Evolutionary conservation across 192 early-diverging fungal genomes (phyloP).

Genomic region (Mycoemilia scoparia): DNA sequence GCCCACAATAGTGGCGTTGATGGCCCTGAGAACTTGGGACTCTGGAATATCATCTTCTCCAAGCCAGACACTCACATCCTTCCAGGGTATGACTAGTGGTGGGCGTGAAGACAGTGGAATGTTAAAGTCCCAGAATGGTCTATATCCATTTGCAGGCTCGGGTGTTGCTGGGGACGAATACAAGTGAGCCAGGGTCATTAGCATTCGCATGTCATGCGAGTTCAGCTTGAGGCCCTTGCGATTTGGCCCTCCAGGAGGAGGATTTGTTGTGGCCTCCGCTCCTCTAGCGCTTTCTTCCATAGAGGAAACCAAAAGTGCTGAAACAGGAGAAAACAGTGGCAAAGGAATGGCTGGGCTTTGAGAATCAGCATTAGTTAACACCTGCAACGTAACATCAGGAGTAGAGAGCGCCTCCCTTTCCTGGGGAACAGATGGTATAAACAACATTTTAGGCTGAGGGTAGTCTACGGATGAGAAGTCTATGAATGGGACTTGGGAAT

Average conservation of each 20-base stretch:
- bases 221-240: constrained; percentile 29
- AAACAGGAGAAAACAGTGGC: background rate
- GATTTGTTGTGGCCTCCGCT: constrained; percentile 7
- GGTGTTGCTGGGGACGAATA: constrained; percentile 12
- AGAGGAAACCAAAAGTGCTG: background rate
- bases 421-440: constrained; percentile 11
- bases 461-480: constrained; percentile 20
- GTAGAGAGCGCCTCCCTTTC: constrained; percentile 4
- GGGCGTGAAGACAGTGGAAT: constrained; percentile 30
- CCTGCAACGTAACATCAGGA: background rate
- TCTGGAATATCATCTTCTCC: constrained; percentile 55
- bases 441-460: constrained; percentile 9
- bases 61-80: constrained; percentile 42
- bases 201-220: constrained; percentile 41
- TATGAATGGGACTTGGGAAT: constrained; percentile 13
- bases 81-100: constrained; percentile 47
- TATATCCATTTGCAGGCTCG: background rate
- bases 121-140: constrained; percentile 32
- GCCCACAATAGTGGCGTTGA: constrained; percentile 74
- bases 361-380: background rate
- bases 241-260: background rate
- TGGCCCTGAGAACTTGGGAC: constrained; percentile 57
- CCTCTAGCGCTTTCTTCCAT: background rate
- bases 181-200: constrained; percentile 55
- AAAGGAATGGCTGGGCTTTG: background rate